Evolutionary conservation across 2,329 filamentous ascomycete genomes (phyloP), one percentile per base, ranked within the genome.

Genomic region (Neofusicoccum sp.): DNA sequence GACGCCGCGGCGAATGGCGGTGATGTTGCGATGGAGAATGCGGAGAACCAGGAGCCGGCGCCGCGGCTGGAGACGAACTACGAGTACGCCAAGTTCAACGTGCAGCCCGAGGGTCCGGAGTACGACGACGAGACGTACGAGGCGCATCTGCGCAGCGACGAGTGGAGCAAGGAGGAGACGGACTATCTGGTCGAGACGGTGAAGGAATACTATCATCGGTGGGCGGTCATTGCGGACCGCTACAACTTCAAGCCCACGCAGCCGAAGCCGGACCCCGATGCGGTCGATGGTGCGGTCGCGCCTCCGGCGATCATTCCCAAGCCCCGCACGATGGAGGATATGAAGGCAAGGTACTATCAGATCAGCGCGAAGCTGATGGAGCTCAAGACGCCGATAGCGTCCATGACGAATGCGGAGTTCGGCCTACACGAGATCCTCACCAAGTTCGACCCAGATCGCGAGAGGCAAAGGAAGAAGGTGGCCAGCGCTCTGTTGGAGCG

Each of bases 141-240:
- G 65, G 83, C 87, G 63, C 86, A 90, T 66, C 78, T 99, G 56
- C 84, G 87, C 69, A 89, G 83, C 71, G 81, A 86, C 12, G 88
- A 94, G 69, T 99, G 95, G 95, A 89, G 90, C 12, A 92, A 90
- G 71, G 89, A 95, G 70, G 95, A 99, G 78, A 99, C 95, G 7
- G 93, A 97, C 73, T 97, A 97, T 73, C 78, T 99, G 66, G 85
- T 98, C 73, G 81, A 86, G 3, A 75, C 94, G 39, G 91, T 87
- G 12, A 84, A 84, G 63, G 89, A 93, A 50, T 97, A 88, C 72
- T 92, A 96, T 72, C 83, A 97, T 65, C 89, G 95, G 68, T 99
- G 95, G 93, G 85, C 94, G 3, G 76, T 98, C 14, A 91, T 99
- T 65, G 92, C 89, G 82, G 95, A 99, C 76, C 90, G 94, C 64